phyloP scores from a whole-genome alignment of 345 rosid species.

The Lumnitzera littorea region DNA sequence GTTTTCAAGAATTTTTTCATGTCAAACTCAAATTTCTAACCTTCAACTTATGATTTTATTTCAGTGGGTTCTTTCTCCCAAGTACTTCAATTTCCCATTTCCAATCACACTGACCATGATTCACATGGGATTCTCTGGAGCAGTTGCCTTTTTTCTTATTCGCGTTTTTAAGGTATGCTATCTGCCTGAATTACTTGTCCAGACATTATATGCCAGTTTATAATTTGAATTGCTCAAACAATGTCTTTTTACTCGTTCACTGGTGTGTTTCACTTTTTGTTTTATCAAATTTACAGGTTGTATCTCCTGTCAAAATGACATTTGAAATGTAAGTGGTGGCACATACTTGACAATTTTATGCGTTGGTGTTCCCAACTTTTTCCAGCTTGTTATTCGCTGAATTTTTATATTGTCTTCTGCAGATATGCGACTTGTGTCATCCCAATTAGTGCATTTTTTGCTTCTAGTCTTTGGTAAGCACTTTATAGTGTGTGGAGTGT shows the following conservation, averaged over 20 bases:
- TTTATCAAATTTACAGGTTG: slow-evolving; percentile 52
- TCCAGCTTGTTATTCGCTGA: slow-evolving; percentile 2
- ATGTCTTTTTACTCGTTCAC: not conserved
- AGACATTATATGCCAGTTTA: not conserved
- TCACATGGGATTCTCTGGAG: slow-evolving; percentile 89
- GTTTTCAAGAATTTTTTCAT: too few relatives aligned
- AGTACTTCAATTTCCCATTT: slow-evolving; percentile 77
- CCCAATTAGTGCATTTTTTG: slow-evolving; percentile 95
- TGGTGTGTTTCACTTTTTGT: slow-evolving; percentile 8
- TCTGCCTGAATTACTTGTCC: not conserved
- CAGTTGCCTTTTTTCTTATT: slow-evolving; percentile 66
- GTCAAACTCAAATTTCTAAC: not conserved
- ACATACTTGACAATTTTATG: not conserved
- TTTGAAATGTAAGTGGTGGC: slow-evolving; percentile 67
- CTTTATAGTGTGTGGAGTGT: slow-evolving; percentile 5
- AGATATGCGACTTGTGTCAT: slow-evolving; percentile 91
- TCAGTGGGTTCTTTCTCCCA: slow-evolving; percentile 98
- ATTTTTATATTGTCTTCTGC: slow-evolving; percentile 11
- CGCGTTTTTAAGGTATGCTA: slow-evolving; percentile 86
- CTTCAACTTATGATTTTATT: slow-evolving; percentile 14
- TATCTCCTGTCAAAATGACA: slow-evolving; percentile 91
- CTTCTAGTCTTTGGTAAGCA: slow-evolving; percentile 95
- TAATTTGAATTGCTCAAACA: not conserved
- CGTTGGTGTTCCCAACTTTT: not conserved
- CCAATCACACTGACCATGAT: slow-evolving; percentile 95